Evolutionary conservation across 805 yeast species (phyloP).

Genomic region (Yamadazyma paraphyllophila): DNA sequence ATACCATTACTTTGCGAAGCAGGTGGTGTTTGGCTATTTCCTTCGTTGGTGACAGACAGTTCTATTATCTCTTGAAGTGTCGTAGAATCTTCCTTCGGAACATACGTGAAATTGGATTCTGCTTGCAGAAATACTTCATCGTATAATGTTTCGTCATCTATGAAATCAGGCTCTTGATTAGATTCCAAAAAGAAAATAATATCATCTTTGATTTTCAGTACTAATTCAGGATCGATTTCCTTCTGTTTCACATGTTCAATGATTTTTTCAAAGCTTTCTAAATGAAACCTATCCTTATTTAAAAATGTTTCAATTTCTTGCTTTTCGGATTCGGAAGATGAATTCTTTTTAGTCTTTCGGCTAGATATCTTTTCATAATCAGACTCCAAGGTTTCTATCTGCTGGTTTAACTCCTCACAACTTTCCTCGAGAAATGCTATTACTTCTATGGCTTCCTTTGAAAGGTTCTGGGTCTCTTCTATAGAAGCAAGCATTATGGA

Average conservation of each 20-base stretch:
- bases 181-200: conserved; percentile 36
- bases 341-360: conserved; percentile 39
- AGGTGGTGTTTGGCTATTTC: conserved; percentile 1
- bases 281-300: conserved; percentile 34
- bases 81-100: conserved; percentile 8
- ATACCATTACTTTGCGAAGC: background rate
- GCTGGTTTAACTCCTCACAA: conserved; percentile 31
- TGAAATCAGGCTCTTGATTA: conserved; percentile 37
- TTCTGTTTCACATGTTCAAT: conserved; percentile 28
- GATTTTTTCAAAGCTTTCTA: conserved; percentile 32
- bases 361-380: conserved; percentile 41
- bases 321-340: conserved; percentile 38
- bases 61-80: conserved; percentile 6
- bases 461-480: conserved; percentile 28
- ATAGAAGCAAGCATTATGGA: conserved; percentile 44
- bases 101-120: conserved; percentile 13
- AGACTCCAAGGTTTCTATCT: conserved; percentile 34
- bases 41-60: background rate
- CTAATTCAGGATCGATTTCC: conserved; percentile 28
- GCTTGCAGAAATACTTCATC: conserved; percentile 39
- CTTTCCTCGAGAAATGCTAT: conserved; percentile 31
- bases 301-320: conserved; percentile 36
- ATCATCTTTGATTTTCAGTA: conserved; percentile 39
- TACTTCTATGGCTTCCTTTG: conserved; percentile 34
- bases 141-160: conserved; percentile 38